Base-by-base conservation (phyloP, 345 rosid species). In the Eucalyptus pauciflora region DNA sequence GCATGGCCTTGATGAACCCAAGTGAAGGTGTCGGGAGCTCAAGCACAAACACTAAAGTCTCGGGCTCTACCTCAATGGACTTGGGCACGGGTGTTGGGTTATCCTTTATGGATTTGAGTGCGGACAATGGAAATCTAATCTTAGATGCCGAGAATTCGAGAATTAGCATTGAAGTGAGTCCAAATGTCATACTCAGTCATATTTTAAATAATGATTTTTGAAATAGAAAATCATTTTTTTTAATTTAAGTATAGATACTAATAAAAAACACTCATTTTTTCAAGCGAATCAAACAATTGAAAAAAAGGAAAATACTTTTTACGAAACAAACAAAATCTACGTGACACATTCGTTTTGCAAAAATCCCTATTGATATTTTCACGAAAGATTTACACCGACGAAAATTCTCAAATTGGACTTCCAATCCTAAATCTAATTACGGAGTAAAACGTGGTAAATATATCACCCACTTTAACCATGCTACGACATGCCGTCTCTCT, bases 81-180 rank as follows among this genome's bases (percentile, higher is more conserved):
- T 56, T 0, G 5, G 1, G 13, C 13, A 20, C 1, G 4, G 58
- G 10, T 7, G 24, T 52, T 52, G 10, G 4, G 58, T 52, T 52
- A 52, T 52, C 10, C 10, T 3, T 52, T 52, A 52, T 7, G 24
- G 9, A 18, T 52, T 18, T 52, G 58, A 52, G 10, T 52, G 24
- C 2, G 10, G 4, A 52, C 8, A 18, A 52, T 52, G 4, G 2
- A 52, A 52, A 52, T 52, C 25, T 4, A 0, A 52, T 52, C 25
- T 52, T 52, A 52, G 10, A 52, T 0, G 25, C 2, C 0, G 10
- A 20, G 9, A 18, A 52, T 52, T 0, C 0, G 25, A 52, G 25
- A 52, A 52, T 52, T 52, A 8, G 10, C 58, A 52, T 20, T 52
- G 58, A 52, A 52, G 0, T 52, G 58, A 20, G 2, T 52, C 5